phyloP scores from a whole-genome alignment of 1,284 basidiomycete species.

The Boletus sp. region DNA sequence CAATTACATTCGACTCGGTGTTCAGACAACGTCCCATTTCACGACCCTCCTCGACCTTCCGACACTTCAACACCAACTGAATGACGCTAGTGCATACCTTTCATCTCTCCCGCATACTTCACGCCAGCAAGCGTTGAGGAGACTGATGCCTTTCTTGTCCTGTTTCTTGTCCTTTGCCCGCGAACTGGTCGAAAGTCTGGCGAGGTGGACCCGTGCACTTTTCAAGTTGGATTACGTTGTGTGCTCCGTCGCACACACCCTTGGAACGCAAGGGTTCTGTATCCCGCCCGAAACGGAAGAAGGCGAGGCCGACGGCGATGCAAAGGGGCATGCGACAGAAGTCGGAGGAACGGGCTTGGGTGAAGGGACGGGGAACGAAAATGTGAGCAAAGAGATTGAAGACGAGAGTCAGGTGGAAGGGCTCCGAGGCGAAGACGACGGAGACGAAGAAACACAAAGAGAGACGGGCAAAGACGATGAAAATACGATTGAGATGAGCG shows the following conservation, averaged over 20 bases:
- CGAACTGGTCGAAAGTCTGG: slow-evolving; percentile 52
- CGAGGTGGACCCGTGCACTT: slow-evolving; percentile 70
- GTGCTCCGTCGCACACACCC: slow-evolving; percentile 67
- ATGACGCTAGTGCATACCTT: slow-evolving; percentile 29
- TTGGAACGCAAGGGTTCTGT: slow-evolving; percentile 91
- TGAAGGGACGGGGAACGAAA: slow-evolving; percentile 78
- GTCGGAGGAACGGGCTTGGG: slow-evolving; percentile 82
- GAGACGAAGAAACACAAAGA: slow-evolving; percentile 45
- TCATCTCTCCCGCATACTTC: slow-evolving; percentile 28
- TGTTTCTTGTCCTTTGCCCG: slow-evolving; percentile 51
- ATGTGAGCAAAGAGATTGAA: slow-evolving; percentile 89
- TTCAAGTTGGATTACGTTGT: slow-evolving; percentile 86
- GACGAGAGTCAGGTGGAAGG: slow-evolving; percentile 98
- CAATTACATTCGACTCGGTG: slow-evolving; percentile 43
- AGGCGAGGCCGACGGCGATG: slow-evolving; percentile 49
- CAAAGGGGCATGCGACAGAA: slow-evolving; percentile 37
- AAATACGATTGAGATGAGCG: slow-evolving; percentile 71
- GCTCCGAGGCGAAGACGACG: slow-evolving; percentile 66
- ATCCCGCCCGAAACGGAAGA: slow-evolving; percentile 71
- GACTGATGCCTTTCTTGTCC: slow-evolving; percentile 64
- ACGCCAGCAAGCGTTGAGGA: slow-evolving; percentile 31
- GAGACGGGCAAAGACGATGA: slow-evolving; percentile 57
- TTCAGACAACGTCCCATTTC: slow-evolving; percentile 33
- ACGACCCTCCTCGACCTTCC: slow-evolving; percentile 46
- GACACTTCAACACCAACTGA: slow-evolving; percentile 37